phyloP scores from a whole-genome alignment of 2,329 filamentous ascomycete genomes.

The Fusarium buxicola region DNA sequence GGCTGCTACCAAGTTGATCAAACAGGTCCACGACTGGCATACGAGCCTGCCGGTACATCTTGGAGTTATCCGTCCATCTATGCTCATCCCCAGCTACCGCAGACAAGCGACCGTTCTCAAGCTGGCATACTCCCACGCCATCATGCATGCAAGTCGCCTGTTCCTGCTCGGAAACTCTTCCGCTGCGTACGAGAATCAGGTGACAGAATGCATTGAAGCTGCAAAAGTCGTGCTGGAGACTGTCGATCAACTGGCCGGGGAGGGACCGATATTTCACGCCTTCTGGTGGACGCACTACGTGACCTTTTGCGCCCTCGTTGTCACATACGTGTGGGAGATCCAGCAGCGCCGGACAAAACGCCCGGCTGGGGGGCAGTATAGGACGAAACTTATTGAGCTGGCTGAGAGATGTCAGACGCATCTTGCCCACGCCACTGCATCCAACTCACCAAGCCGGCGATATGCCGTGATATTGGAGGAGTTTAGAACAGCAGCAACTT shows the following conservation, averaged over 20 bases:
- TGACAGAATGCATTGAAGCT: constrained; percentile 56
- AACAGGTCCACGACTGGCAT: constrained; percentile 54
- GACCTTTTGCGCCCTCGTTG: constrained; percentile 65
- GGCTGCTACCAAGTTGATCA: constrained; percentile 52
- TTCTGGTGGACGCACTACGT: constrained; percentile 68
- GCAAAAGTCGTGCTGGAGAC: constrained; percentile 53
- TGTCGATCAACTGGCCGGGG: constrained; percentile 55
- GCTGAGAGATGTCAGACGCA: constrained; percentile 42
- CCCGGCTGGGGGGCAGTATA: constrained; percentile 19
- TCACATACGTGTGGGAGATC: constrained; percentile 64
- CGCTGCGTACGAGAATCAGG: constrained; percentile 29
- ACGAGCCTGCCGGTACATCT: constrained; percentile 55
- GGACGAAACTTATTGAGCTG: constrained; percentile 36
- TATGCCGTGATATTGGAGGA: constrained; percentile 38
- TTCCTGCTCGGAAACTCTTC: constrained; percentile 56
- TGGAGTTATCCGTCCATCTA: constrained; percentile 56
- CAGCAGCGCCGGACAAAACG: constrained; percentile 39
- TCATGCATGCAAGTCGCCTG: constrained; percentile 65
- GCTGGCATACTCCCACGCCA: constrained; percentile 64
- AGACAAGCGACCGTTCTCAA: constrained; percentile 64
- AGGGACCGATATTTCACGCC: constrained; percentile 56
- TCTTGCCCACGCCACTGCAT: constrained; percentile 29
- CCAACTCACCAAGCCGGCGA: constrained; percentile 35
- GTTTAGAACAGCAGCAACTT: constrained; percentile 18
- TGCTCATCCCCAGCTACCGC: constrained; percentile 57